phyloP scores from a whole-genome alignment of 148 eudicot species.

The Camellia lanceoleosa region DNA sequence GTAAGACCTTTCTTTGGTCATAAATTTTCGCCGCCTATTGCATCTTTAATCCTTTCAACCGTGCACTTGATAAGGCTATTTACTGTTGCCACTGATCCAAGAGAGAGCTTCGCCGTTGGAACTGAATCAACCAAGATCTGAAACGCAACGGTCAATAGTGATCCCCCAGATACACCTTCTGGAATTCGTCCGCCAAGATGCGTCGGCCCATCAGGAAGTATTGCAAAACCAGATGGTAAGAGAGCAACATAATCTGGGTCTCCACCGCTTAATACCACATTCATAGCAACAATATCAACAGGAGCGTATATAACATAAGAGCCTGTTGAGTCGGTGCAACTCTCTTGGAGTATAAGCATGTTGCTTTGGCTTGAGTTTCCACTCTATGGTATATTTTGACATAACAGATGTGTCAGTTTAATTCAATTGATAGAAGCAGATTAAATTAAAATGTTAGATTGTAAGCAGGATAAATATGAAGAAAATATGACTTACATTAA shows the following conservation, averaged over 20 bases:
- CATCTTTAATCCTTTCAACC: constrained; percentile 84
- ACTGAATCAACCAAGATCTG: constrained; percentile 95
- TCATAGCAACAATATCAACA: constrained; percentile 92
- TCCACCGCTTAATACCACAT: constrained; percentile 87
- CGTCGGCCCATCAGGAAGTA: constrained; percentile 82
- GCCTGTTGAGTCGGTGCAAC: constrained; percentile 83
- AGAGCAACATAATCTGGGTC: constrained; percentile 97
- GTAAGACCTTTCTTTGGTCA: constrained; percentile 13
- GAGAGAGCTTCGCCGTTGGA: constrained; percentile 93
- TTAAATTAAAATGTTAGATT: background rate
- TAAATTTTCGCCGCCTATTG: constrained; percentile 53
- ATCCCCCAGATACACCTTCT: constrained; percentile 70
- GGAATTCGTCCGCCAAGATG: constrained; percentile 33
- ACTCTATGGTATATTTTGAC: constrained; percentile 41
- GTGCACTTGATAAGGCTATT: constrained; percentile 97
- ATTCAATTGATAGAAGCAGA: no score
- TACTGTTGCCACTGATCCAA: constrained; percentile 95
- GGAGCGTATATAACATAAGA: constrained; percentile 97
- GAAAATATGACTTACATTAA: constrained; percentile 55
- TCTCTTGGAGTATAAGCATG: constrained; percentile 98
- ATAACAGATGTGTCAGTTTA: no score
- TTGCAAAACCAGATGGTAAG: constrained; percentile 93
- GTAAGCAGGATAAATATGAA: background rate
- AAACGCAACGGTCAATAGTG: constrained; percentile 86
- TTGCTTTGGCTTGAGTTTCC: constrained; percentile 98